These are phyloP conservation scores for Cordyceps cicadae DNA, from an alignment of 2,329 filamentous ascomycete genomes.

Conservation along the genomic window DNA sequence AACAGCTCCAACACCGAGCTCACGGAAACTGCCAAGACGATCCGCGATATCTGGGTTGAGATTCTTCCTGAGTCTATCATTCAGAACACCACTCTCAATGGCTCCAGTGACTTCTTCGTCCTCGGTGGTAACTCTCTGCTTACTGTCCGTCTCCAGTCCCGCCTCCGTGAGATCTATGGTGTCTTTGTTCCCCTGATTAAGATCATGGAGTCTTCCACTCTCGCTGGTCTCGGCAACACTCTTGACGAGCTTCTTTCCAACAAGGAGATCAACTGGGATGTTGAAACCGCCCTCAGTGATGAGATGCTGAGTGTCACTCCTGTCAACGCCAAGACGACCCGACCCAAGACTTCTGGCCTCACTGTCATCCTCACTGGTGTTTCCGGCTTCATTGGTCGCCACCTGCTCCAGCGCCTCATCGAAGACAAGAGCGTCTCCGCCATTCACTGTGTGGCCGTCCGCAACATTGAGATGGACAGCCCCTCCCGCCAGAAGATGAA, in stretches of 20 bases:
- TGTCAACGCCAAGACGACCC: neutral
- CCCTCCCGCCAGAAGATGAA: constrained; percentile 11
- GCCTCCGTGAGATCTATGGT: constrained; percentile 25
- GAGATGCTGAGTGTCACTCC: constrained; percentile 8
- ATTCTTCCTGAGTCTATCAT: constrained; percentile 15
- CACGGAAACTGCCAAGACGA: constrained; percentile 4
- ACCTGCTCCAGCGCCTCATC: constrained; percentile 30
- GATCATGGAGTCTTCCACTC: constrained; percentile 30
- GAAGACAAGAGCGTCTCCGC: constrained; percentile 21
- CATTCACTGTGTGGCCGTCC: constrained; percentile 39
- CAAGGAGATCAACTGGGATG: constrained; percentile 13
- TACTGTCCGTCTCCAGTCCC: constrained; percentile 28
- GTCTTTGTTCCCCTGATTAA: constrained; percentile 25
- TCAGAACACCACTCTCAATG: constrained; percentile 14
- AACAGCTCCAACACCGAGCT: neutral
- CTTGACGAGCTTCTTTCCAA: constrained; percentile 20
- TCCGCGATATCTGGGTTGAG: constrained; percentile 14
- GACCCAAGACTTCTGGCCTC: constrained; percentile 6
- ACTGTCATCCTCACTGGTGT: constrained; percentile 30
- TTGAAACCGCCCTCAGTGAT: neutral
- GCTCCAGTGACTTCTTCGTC: constrained; percentile 32
- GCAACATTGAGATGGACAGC: constrained; percentile 15
- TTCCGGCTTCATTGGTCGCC: constrained; percentile 32
- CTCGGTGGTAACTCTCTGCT: constrained; percentile 35
- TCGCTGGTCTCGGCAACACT: constrained; percentile 29